Evolutionary conservation across 768 basidiomycete species (phyloP).

Genomic region (Rhizopogon salebrosus): DNA sequence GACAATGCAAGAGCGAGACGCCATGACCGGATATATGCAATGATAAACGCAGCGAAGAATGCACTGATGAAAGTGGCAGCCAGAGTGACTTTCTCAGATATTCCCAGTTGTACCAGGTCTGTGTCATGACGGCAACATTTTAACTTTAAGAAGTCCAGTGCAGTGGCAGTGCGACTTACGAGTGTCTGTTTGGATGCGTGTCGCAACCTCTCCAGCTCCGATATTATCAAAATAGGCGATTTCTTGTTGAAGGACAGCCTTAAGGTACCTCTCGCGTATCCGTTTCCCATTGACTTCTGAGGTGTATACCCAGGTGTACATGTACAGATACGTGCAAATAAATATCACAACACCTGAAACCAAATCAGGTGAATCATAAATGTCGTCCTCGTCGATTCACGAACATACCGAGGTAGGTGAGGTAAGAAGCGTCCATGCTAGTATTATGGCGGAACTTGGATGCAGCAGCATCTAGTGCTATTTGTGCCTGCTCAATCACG

Average conservation of each 20-base stretch:
- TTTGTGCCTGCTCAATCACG: not conserved
- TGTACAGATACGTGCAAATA: slow-evolving; percentile 38
- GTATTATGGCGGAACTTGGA: slow-evolving; percentile 23
- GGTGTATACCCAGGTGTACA: slow-evolving; percentile 28
- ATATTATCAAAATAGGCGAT: slow-evolving; percentile 41
- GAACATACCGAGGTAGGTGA: slow-evolving; percentile 33
- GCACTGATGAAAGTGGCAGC: slow-evolving; percentile 32
- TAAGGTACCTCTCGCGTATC: slow-evolving; percentile 45
- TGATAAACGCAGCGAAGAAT: slow-evolving; percentile 45
- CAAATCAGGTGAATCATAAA: not conserved
- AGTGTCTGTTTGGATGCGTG: slow-evolving; percentile 34
- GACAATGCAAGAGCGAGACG: slow-evolving; percentile 45
- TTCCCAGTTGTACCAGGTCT: slow-evolving; percentile 48
- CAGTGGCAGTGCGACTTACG: slow-evolving; percentile 9
- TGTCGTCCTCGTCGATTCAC: slow-evolving; percentile 4
- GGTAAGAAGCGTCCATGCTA: slow-evolving; percentile 30
- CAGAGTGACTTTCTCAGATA: slow-evolving; percentile 46
- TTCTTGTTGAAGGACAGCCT: slow-evolving; percentile 43
- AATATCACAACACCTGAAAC: slow-evolving; percentile 41
- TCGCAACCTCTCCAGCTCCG: slow-evolving; percentile 55
- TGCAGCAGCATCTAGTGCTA: slow-evolving; percentile 8
- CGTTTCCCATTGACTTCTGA: slow-evolving; percentile 44
- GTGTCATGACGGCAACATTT: not conserved
- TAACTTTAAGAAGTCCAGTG: not conserved
- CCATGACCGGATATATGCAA: slow-evolving; percentile 36